A percentile compares a stretch with the other conserved stretches of the same genome.
Conservation (phyloP, 371 early-diverging fungal species). For the Mortierella sp. region DNA sequence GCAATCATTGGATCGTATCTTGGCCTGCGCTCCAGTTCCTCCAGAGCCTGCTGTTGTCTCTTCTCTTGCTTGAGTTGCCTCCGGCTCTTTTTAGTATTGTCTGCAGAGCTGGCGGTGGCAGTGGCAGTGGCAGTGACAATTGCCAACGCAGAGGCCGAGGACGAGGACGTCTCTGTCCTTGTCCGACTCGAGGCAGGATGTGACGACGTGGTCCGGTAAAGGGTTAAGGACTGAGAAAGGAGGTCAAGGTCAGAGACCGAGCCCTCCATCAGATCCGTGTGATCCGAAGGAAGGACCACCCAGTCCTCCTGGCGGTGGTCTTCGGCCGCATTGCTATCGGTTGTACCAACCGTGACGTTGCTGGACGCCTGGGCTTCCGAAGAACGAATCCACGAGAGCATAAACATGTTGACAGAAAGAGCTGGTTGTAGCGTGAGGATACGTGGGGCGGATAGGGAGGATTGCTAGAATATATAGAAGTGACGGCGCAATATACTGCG, state of each 20-base stretch:
- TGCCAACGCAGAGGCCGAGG: background rate
- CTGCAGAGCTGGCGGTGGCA: too few relatives aligned
- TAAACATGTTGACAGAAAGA: conserved; percentile 25
- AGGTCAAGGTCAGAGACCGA: conserved; percentile 44
- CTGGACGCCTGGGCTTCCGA: conserved; percentile 35
- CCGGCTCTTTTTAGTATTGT: conserved; percentile 24
- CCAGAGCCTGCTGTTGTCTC: conserved; percentile 22
- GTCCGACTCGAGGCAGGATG: conserved; percentile 27
- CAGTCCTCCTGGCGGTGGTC: conserved; percentile 39
- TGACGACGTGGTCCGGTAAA: conserved; percentile 11
- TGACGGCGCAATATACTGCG: too few relatives aligned
- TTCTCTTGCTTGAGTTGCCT: conserved; percentile 46
- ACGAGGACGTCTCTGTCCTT: conserved; percentile 5
- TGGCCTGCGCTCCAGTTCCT: conserved; percentile 26
- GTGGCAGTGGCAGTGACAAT: background rate
- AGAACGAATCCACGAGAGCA: conserved; percentile 50
- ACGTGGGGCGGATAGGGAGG: too few relatives aligned
- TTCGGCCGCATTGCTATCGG: background rate
- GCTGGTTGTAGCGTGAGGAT: too few relatives aligned
- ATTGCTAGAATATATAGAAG: too few relatives aligned
- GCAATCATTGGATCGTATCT: conserved; percentile 47
- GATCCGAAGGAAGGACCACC: conserved; percentile 46
- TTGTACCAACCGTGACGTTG: background rate
- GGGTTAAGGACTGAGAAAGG: conserved; percentile 42
- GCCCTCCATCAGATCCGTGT: conserved; percentile 33